These are phyloP conservation scores for Plasmodium gonderi DNA, from an alignment of 169 alveolate species.

Conservation along the genomic window DNA sequence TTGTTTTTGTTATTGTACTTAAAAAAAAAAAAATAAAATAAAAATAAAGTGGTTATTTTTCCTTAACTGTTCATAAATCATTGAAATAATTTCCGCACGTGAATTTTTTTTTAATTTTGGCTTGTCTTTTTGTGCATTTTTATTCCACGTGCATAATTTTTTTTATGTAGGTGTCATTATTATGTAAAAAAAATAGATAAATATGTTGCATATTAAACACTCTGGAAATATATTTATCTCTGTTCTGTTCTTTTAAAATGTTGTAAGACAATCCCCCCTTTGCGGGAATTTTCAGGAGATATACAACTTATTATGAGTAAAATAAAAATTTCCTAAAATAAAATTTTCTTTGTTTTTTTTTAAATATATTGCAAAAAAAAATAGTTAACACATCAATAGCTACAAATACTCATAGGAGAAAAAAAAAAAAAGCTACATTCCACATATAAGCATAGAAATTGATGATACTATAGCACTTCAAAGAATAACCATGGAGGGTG, in stretches of 20 bases:
- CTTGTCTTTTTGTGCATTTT: constrained; percentile 2
- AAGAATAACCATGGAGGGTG: background rate
- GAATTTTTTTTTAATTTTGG: background rate
- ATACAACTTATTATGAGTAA: background rate
- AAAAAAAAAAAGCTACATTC: background rate
- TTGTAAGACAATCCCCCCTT: background rate
- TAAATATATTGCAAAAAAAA: background rate
- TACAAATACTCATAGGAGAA: background rate
- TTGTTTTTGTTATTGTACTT: background rate
- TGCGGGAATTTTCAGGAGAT: background rate
- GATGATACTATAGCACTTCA: background rate
- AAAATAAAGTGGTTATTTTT: constrained; percentile 1
- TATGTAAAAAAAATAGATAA: background rate
- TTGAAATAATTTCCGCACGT: background rate
- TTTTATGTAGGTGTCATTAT: background rate
- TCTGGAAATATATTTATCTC: background rate
- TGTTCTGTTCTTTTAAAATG: background rate
- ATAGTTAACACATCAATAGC: background rate
- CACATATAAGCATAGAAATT: background rate
- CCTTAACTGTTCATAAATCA: constrained; percentile 13
- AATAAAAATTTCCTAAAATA: background rate
- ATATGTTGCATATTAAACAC: background rate
- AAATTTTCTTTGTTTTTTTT: background rate
- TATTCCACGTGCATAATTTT: background rate
- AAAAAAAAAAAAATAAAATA: constrained; percentile 21